These are phyloP conservation scores for Lipomyces oligophaga DNA, from an alignment of 805 yeast genomes.

Conservation along the genomic window DNA sequence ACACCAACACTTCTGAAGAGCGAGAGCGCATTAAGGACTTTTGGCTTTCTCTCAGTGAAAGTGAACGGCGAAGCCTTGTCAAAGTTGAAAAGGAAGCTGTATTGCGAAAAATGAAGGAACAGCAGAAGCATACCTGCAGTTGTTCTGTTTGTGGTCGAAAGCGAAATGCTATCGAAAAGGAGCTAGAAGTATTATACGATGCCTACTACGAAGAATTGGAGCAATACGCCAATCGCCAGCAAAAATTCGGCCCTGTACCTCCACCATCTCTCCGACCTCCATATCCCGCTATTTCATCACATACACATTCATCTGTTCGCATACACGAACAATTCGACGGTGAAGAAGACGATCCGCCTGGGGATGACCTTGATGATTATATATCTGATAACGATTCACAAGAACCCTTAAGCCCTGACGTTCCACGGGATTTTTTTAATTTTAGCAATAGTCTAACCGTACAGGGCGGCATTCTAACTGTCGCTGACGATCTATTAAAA, in stretches of 20 bases:
- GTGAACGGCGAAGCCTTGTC: conserved; percentile 57
- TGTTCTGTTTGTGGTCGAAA: conserved; percentile 78
- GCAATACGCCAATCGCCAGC: conserved; percentile 32
- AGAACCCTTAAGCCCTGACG: conserved; percentile 20
- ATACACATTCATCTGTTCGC: conserved; percentile 14
- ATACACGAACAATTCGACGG: conserved; percentile 12
- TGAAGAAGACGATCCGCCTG: conserved; percentile 28
- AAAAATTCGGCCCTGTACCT: conserved; percentile 24
- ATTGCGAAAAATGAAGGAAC: conserved; percentile 57
- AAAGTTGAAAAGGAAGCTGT: conserved; percentile 67
- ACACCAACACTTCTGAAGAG: conserved; percentile 49
- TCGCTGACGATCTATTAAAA: conserved; percentile 75
- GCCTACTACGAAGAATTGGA: conserved; percentile 56
- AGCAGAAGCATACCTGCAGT: conserved; percentile 56
- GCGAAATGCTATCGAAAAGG: conserved; percentile 66
- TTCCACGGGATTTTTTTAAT: conserved; percentile 31
- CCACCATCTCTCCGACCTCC: conserved; percentile 21
- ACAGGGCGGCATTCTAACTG: conserved; percentile 48
- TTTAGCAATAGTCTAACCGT: conserved; percentile 36
- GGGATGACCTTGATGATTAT: conserved; percentile 27
- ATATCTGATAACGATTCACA: conserved; percentile 19
- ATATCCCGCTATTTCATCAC: conserved; percentile 8
- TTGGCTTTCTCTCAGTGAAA: conserved; percentile 65
- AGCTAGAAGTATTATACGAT: conserved; percentile 68
- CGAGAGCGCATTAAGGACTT: conserved; percentile 49